Percentiles rank a stretch among this genome's conserved stretches.
Evolutionary conservation across 2,329 filamentous ascomycete genomes (phyloP).

Genomic region (Hypoxylon sp.): DNA sequence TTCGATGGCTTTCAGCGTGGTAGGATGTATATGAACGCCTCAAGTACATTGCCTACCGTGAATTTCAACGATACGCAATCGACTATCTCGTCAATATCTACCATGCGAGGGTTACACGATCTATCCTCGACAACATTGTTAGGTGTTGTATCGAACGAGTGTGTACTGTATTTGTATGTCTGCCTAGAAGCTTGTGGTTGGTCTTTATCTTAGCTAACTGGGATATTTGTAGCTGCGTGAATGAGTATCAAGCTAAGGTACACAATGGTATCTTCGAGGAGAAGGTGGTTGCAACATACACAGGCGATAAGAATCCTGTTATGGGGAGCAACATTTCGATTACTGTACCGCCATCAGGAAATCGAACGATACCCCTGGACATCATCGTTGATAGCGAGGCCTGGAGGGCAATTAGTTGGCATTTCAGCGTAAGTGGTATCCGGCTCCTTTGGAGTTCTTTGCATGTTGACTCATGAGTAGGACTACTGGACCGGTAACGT

Average conservation of each 20-base stretch:
- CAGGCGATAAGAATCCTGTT: neutral
- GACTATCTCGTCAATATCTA: neutral
- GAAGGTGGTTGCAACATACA: neutral
- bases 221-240: neutral
- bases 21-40: neutral
- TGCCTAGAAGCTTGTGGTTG: no score
- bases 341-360: neutral
- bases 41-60: neutral
- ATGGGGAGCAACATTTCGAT: neutral
- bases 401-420: neutral
- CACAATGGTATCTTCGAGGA: neutral
- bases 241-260: neutral
- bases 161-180: constrained; percentile 1
- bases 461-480: neutral
- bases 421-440: neutral
- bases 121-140: neutral
- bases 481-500: constrained; percentile 1
- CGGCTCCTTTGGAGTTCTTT: neutral
- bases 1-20: neutral
- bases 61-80: constrained; percentile 2
- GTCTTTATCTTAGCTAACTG: no score
- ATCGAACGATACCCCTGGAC: neutral
- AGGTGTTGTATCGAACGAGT: neutral
- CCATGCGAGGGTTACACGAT: neutral
- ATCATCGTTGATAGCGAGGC: neutral